A percentile compares a stretch with the other conserved stretches of the same genome.
Conservation (phyloP, 2,329 filamentous ascomycete species). For the Bertia moriformis region DNA sequence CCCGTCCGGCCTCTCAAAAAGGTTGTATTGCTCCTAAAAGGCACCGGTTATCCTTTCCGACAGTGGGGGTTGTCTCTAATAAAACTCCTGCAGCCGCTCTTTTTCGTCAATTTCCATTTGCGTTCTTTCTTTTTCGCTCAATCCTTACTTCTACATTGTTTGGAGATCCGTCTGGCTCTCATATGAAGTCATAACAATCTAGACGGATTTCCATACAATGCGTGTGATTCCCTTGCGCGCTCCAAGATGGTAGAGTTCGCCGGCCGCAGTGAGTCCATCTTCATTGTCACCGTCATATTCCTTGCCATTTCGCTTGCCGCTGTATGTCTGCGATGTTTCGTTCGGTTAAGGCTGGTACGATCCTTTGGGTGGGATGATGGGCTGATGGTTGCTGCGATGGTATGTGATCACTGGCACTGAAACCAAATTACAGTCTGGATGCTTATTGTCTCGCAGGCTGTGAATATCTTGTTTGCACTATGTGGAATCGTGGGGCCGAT, state of each 20-base stretch:
- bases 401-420: slow-evolving; percentile 9
- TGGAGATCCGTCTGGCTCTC: no score
- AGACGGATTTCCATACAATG: no score
- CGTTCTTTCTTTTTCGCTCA: no score
- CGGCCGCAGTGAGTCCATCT: slow-evolving; percentile 15
- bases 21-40: no score
- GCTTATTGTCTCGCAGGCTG: slow-evolving; percentile 21
- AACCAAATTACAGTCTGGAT: slow-evolving; percentile 2
- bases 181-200: no score
- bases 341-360: slow-evolving; percentile 17
- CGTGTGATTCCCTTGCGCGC: no score
- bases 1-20: no score
- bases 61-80: no score
- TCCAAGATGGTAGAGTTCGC: slow-evolving; percentile 2
- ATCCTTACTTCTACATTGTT: no score
- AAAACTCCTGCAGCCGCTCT: no score
- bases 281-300: slow-evolving; percentile 15
- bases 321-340: slow-evolving; percentile 17
- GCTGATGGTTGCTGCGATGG: slow-evolving; percentile 20
- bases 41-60: no score
- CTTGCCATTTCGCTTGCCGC: slow-evolving; percentile 11
- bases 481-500: neutral
- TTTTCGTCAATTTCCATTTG: no score
- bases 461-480: slow-evolving; percentile 17
- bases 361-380: slow-evolving; percentile 23